A percentile compares a stretch with the other conserved stretches of the same genome.
Conservation (phyloP, 352 stramenopile species). For the Globisporangium nunn region DNA sequence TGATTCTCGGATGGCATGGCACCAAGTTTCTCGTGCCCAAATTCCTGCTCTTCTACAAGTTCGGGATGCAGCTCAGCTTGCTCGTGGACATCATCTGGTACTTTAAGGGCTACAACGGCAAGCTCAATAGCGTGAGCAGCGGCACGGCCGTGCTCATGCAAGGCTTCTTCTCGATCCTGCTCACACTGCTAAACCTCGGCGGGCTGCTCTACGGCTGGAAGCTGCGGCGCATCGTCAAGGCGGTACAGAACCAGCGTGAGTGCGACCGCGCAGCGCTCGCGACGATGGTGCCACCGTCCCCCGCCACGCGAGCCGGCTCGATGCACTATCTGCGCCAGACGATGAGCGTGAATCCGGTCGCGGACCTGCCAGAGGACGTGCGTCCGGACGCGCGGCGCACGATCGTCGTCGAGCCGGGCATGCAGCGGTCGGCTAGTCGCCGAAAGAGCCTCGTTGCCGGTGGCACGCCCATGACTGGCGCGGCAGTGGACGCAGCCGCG, state of each 20-base stretch:
- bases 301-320: constrained; percentile 23
- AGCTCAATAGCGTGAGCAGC: constrained; percentile 59
- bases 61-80: constrained; percentile 84
- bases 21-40: constrained; percentile 83
- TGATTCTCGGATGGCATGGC: constrained; percentile 85
- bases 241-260: constrained; percentile 73
- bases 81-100: constrained; percentile 86
- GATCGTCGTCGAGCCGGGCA: constrained; percentile 32
- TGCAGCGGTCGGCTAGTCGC: constrained; percentile 12
- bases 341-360: constrained; percentile 48
- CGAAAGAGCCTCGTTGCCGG: constrained; percentile 15
- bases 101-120: constrained; percentile 82
- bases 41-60: constrained; percentile 86
- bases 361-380: constrained; percentile 33
- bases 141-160: constrained; percentile 83
- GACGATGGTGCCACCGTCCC: constrained; percentile 62
- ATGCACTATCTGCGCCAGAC: constrained; percentile 41
- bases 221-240: constrained; percentile 80
- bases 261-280: constrained; percentile 71
- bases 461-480: not conserved
- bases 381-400: constrained; percentile 30
- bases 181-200: constrained; percentile 71
- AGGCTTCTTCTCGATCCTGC: constrained; percentile 75
- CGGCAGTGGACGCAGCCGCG: constrained; percentile 7
- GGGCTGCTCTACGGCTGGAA: constrained; percentile 86